Evolutionary conservation across 495 filamentous ascomycete species (phyloP).

Genomic region (Daldinia vernicosa): DNA sequence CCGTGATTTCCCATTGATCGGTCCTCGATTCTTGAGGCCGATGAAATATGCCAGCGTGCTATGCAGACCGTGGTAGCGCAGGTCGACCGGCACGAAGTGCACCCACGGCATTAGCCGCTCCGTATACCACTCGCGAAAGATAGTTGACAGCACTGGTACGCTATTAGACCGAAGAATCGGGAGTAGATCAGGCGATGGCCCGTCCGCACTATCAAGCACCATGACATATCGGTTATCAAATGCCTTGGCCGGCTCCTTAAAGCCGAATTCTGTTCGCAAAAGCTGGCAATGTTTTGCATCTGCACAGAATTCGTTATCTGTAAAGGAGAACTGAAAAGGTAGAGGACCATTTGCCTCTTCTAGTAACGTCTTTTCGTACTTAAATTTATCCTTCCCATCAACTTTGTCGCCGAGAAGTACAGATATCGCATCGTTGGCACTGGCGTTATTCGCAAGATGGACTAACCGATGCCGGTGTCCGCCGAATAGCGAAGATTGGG

Average conservation of each 20-base stretch:
- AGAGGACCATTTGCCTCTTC: slow-evolving; percentile 49
- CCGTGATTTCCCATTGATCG: slow-evolving; percentile 58
- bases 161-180: slow-evolving; percentile 68
- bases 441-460: slow-evolving; percentile 64
- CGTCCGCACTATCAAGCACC: slow-evolving; percentile 74
- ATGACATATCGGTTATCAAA: slow-evolving; percentile 63
- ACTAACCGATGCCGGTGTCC: slow-evolving; percentile 68
- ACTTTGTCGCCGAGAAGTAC: slow-evolving; percentile 50
- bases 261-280: slow-evolving; percentile 61
- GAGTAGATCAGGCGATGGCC: slow-evolving; percentile 70
- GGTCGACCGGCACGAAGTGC: slow-evolving; percentile 80
- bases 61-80: slow-evolving; percentile 71
- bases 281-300: slow-evolving; percentile 58
- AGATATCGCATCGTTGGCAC: slow-evolving; percentile 46
- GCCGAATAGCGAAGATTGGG: slow-evolving; percentile 49
- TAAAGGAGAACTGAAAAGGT: slow-evolving; percentile 54
- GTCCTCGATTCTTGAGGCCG: slow-evolving; percentile 51
- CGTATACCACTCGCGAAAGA: slow-evolving; percentile 82
- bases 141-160: slow-evolving; percentile 68
- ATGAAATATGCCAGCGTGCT: slow-evolving; percentile 72
- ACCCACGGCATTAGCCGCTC: slow-evolving; percentile 75
- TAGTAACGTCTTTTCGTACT: slow-evolving; percentile 46
- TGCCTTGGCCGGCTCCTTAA: slow-evolving; percentile 52
- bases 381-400: slow-evolving; percentile 42
- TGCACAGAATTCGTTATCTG: slow-evolving; percentile 61